phyloP scores from a whole-genome alignment of 2,329 filamentous ascomycete species.

The Colletotrichum caudatum region DNA sequence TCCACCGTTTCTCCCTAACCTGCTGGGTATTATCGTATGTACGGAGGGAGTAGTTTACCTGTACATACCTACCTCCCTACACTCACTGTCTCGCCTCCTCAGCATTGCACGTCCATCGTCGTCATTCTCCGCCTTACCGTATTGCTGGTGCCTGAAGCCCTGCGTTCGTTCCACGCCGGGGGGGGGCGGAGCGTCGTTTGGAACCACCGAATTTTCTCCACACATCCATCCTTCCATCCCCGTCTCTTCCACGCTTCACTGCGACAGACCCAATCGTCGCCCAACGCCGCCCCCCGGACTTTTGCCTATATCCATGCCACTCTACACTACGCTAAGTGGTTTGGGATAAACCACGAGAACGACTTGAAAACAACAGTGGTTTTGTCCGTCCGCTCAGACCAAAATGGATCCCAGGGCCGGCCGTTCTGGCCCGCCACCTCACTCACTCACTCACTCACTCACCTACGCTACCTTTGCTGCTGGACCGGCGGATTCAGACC shows the following conservation, averaged over 20 bases:
- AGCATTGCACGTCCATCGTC: neutral
- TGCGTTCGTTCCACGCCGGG: conserved; percentile 5
- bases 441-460: neutral
- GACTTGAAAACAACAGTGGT: neutral
- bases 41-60: no score
- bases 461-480: neutral
- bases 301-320: neutral
- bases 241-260: conserved; percentile 18
- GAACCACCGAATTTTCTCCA: neutral
- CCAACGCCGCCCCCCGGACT: conserved; percentile 1
- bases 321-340: neutral
- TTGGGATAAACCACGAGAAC: neutral
- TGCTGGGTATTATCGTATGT: neutral
- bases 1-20: neutral
- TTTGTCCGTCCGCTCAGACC: conserved; percentile 11
- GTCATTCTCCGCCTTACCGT: neutral
- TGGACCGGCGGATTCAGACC: neutral
- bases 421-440: conserved; percentile 20
- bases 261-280: conserved; percentile 28
- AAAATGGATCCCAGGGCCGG: neutral
- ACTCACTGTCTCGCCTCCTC: neutral
- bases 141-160: neutral
- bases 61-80: no score
- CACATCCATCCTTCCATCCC: conserved; percentile 1
- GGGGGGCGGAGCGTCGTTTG: neutral